Base-by-base conservation (phyloP, 768 basidiomycete genomes). In the Rhizopogon salebrosus region DNA sequence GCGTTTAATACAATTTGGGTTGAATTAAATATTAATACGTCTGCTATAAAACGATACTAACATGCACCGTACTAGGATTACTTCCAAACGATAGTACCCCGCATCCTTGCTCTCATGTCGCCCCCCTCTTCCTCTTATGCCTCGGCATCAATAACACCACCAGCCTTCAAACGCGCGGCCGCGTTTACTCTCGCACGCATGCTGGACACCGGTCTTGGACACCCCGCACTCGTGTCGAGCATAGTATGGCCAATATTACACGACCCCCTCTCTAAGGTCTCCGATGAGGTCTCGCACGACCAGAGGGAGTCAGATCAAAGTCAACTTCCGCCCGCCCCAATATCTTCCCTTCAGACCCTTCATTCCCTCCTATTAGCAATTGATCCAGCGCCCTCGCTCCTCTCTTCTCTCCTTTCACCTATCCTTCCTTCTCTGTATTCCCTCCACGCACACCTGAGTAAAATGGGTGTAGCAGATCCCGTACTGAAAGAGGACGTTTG, bases 321-420 rank as follows among this genome's bases (percentile, higher is more conserved):
- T 5, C 20, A 46, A 14, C 20, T 22, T 46, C 20, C 16, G 22
- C 31, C 45, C 3, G 35, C 31, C 4, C 70, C 81, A 4, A 64
- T 68, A 18, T 65, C 65, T 13, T 74, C 80, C 3, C 64, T 89
- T n/a, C 69, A 71, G 6, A 75, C 68, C 4, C 65, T 92, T 18
- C 71, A 77, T 48, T 72, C 73, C 1, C 70, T 95, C 24, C 68
- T 90, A 3, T 76, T 83, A 5, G 89, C 93, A 58, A 81, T 84
- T 5, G 90, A 95, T 57, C 91, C 92, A 5, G 86, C 89, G 3
- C 87, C 91, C 0, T 65, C 70, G 2, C 74, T 91, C 38, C 76
- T 91, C 37, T 75, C 82, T 0, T 64, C 72, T 18, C 60, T 92
- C 6, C 64, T 93, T 8, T 83, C 85, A 1, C 89, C 90, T 0